These are phyloP conservation scores for Ophioceras dolichostomum DNA, from an alignment of 2,329 filamentous ascomycete species.

Conservation along the genomic window DNA sequence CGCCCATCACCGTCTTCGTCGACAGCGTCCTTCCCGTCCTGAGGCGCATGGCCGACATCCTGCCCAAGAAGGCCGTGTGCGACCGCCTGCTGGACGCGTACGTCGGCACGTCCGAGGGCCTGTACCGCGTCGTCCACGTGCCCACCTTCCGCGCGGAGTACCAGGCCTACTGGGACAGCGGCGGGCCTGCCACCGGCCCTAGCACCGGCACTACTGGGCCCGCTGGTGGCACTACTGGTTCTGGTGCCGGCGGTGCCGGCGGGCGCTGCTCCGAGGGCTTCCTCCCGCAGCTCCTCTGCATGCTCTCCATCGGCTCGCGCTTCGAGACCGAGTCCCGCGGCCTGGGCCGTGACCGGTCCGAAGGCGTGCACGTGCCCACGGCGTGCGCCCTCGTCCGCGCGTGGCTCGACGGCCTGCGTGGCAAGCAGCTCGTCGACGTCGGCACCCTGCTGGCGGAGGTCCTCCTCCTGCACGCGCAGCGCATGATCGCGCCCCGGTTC, in stretches of 20 bases:
- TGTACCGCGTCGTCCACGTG: conserved; percentile 40
- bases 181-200: conserved; percentile 27
- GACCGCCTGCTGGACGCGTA: conserved; percentile 37
- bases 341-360: conserved; percentile 34
- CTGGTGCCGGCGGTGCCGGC: too few species aligned
- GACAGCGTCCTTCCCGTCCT: conserved; percentile 46
- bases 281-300: conserved; percentile 38
- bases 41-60: conserved; percentile 44
- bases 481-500: conserved; percentile 34
- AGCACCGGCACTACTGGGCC: conserved; percentile 15
- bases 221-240: not conserved
- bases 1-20: conserved; percentile 42
- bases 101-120: conserved; percentile 35
- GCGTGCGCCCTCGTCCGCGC: conserved; percentile 40
- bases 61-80: conserved; percentile 35
- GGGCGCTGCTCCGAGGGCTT: conserved; percentile 32
- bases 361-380: conserved; percentile 44
- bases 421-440: conserved; percentile 40
- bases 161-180: conserved; percentile 38
- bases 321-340: conserved; percentile 38
- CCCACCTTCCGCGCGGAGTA: conserved; percentile 39
- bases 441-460: conserved; percentile 41
- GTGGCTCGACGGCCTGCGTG: conserved; percentile 39
- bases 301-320: conserved; percentile 39
- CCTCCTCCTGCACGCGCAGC: conserved; percentile 37